Percentiles rank a stretch among this genome's conserved stretches.
Conservation (phyloP, 208 protist species). For the Crithidia mellificae region DNA sequence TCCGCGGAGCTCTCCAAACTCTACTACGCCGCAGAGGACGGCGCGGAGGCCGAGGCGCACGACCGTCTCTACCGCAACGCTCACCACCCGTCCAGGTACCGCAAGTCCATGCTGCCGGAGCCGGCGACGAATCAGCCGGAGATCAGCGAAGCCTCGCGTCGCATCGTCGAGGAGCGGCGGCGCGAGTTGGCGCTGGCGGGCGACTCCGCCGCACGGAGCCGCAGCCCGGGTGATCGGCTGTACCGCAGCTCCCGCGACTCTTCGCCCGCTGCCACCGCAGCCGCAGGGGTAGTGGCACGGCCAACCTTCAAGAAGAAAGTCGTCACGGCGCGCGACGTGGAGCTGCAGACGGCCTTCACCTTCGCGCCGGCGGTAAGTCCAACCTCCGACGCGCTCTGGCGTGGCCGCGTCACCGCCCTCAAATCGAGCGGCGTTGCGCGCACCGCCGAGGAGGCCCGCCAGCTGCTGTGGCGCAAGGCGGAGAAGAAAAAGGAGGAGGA, state of each 20-base stretch:
- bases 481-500: slow-evolving; percentile 52
- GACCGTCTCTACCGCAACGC: slow-evolving; percentile 61
- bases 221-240: slow-evolving; percentile 34
- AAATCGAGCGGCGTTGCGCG: slow-evolving; percentile 41
- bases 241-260: slow-evolving; percentile 7
- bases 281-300: not conserved
- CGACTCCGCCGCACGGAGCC: slow-evolving; percentile 10
- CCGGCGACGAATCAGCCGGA: slow-evolving; percentile 18
- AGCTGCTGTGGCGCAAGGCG: slow-evolving; percentile 64
- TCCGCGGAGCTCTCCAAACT: slow-evolving; percentile 43
- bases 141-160: slow-evolving; percentile 52
- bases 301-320: slow-evolving; percentile 37
- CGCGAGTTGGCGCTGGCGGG: slow-evolving; percentile 21
- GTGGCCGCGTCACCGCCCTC: slow-evolving; percentile 45
- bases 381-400: slow-evolving; percentile 56
- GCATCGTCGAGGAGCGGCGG: slow-evolving; percentile 49
- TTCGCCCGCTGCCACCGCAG: not conserved
- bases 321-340: slow-evolving; percentile 37
- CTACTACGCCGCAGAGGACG: slow-evolving; percentile 46
- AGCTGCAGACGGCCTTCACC: slow-evolving; percentile 41
- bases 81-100: slow-evolving; percentile 29
- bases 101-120: slow-evolving; percentile 14
- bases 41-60: slow-evolving; percentile 24
- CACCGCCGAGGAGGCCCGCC: slow-evolving; percentile 46
- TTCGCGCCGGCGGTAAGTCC: slow-evolving; percentile 53